Base-by-base conservation (phyloP, 139 green algal genomes). In the Auxenochlorella protothecoides region DNA sequence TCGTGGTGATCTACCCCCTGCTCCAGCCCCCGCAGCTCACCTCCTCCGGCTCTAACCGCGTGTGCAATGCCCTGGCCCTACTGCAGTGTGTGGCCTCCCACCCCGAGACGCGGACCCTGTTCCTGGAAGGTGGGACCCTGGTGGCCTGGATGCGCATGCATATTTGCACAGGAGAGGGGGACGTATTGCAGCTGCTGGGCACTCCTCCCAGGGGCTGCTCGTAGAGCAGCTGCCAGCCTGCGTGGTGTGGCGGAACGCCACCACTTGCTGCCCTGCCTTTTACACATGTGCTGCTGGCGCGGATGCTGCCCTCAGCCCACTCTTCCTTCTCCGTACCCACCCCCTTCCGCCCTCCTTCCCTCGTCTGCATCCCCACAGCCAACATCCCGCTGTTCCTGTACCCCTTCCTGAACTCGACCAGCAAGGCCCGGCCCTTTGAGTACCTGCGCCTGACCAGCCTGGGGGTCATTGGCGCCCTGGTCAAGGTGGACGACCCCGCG, bases 401-500 rank as follows among this genome's bases (percentile, higher is more conserved):
- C 76, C 95, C 95, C 0, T 99, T 99, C 78, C 81, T 99, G 53
- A 98, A 99, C 83, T 99, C 95, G 11, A 85, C 91, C 51, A 93
- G 83, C 87, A 98, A 97, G 81, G 97, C 91, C 6, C 78, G 95
- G 59, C 95, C 95, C 0, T 99, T 99, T 82, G 95, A 99, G 86
- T 99, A 99, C 87, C 82, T 99, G 74, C 81, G 95, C 5, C 87
- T 99, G 12, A 99, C 95, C 11, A 92, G 81, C 68, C 76, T 99
- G 61, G 95, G 95, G 5, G 95, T 99, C 3, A 97, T 99, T 63
- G 95, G 95, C 3, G 95, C 95, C 4, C 82, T 99, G 6, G 95
- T 99, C 71, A 99, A 99, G 88, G 92, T 98, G 9, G 94, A 98
- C 73, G 94, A 98, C 83, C 96, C 94, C 2, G 92, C 98, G 62